Evolutionary conservation across 2,329 filamentous ascomycete species (phyloP).

Genomic region (Lasiodiplodia sp.): DNA sequence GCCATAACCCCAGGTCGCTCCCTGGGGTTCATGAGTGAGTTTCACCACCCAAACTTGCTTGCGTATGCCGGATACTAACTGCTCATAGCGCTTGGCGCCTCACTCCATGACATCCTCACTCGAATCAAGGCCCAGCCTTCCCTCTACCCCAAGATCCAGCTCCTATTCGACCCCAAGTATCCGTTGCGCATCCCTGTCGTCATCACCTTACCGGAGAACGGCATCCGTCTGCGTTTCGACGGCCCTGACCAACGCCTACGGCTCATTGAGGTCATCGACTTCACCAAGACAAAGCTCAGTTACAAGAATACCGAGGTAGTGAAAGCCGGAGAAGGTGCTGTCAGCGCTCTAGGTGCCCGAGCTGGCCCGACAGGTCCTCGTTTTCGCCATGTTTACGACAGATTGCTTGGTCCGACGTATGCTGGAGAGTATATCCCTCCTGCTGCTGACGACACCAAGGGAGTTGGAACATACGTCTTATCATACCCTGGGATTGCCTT

Average conservation of each 20-base stretch:
- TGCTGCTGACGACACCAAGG: slow-evolving; percentile 54
- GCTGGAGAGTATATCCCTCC: slow-evolving; percentile 88
- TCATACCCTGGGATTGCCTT: slow-evolving; percentile 96
- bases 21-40: slow-evolving; percentile 51
- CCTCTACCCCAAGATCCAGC: slow-evolving; percentile 80
- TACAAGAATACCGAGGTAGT: slow-evolving; percentile 84
- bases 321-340: slow-evolving; percentile 58
- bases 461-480: slow-evolving; percentile 80
- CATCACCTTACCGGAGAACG: slow-evolving; percentile 81
- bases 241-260: slow-evolving; percentile 90
- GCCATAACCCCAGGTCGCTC: slow-evolving; percentile 39
- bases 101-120: slow-evolving; percentile 86
- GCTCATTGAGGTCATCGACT: slow-evolving; percentile 89
- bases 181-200: slow-evolving; percentile 80
- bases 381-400: slow-evolving; percentile 90
- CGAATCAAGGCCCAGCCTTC: slow-evolving; percentile 87
- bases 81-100: slow-evolving; percentile 79
- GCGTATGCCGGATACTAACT: slow-evolving; percentile 2
- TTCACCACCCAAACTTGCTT: background rate
- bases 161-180: slow-evolving; percentile 77
- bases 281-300: slow-evolving; percentile 80
- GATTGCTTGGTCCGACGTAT: slow-evolving; percentile 91
- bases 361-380: slow-evolving; percentile 67
- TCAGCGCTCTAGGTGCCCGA: slow-evolving; percentile 36
- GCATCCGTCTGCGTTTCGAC: slow-evolving; percentile 89